These are phyloP conservation scores for Candida ortonii DNA, from an alignment of 805 yeast genomes.

Conservation along the genomic window DNA sequence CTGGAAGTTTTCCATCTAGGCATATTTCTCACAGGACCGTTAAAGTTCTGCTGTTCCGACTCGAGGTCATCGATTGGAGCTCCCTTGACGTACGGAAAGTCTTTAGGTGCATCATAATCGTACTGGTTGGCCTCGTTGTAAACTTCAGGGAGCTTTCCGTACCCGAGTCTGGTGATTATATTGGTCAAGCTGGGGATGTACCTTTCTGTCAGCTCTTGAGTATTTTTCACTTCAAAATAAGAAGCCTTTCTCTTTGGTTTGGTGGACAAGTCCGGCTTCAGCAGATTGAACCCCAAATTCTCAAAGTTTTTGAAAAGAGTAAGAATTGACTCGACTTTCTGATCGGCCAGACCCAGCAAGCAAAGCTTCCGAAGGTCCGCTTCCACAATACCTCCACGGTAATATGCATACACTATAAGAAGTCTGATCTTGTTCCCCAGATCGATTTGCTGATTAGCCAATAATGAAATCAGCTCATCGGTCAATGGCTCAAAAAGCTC, in stretches of 20 bases:
- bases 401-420: slow-evolving; percentile 69
- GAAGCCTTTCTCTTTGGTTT: slow-evolving; percentile 46
- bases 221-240: slow-evolving; percentile 48
- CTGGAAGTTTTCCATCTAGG: slow-evolving; percentile 32
- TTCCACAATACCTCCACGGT: slow-evolving; percentile 77
- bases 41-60: slow-evolving; percentile 8
- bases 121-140: slow-evolving; percentile 20
- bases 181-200: slow-evolving; percentile 29
- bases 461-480: slow-evolving; percentile 54
- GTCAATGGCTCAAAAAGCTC: slow-evolving; percentile 51
- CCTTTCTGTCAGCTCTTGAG: slow-evolving; percentile 25
- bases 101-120: slow-evolving; percentile 44
- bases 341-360: slow-evolving; percentile 43
- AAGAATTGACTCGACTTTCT: slow-evolving; percentile 38
- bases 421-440: slow-evolving; percentile 71
- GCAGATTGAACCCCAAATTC: slow-evolving; percentile 33
- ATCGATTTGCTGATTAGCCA: slow-evolving; percentile 48
- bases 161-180: slow-evolving; percentile 25
- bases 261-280: slow-evolving; percentile 38
- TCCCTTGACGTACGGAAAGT: slow-evolving; percentile 46
- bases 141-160: slow-evolving; percentile 28
- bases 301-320: slow-evolving; percentile 57
- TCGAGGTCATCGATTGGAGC: slow-evolving; percentile 29
- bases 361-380: slow-evolving; percentile 70
- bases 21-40: slow-evolving; percentile 23